Percentiles rank a stretch among this genome's conserved stretches.
phyloP scores from a whole-genome alignment of 352 stramenopile species.

The Globisporangium abappressorium region DNA sequence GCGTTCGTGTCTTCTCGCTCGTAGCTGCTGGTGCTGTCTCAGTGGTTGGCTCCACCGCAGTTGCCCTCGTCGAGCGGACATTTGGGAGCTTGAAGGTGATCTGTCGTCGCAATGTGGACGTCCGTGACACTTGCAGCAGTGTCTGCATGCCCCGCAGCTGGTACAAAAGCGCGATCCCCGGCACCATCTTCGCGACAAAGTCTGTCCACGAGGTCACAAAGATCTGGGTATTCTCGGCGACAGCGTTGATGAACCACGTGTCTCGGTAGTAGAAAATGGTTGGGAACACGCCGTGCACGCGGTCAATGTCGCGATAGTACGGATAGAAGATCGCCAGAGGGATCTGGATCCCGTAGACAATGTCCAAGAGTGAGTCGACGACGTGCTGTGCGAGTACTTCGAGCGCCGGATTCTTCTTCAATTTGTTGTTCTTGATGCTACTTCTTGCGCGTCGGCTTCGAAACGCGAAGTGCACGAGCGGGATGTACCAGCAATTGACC shows the following conservation, averaged over 20 bases:
- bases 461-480: conserved; percentile 13
- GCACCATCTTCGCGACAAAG: conserved; percentile 16
- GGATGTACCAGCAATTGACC: conserved; percentile 24
- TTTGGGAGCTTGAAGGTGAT: conserved; percentile 14
- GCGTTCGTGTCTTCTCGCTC: background rate
- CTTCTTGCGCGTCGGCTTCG: background rate
- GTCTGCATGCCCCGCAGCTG: conserved; percentile 11
- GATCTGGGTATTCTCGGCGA: conserved; percentile 13
- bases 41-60: background rate
- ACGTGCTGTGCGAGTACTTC: conserved; percentile 15
- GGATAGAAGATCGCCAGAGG: conserved; percentile 7
- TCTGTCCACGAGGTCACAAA: conserved; percentile 17
- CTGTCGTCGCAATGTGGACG: background rate
- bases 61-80: background rate
- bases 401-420: conserved; percentile 7
- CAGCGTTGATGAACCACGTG: conserved; percentile 10
- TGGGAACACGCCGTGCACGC: background rate
- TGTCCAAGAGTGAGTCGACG: conserved; percentile 17
- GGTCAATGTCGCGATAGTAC: conserved; percentile 2
- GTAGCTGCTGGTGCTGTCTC: background rate
- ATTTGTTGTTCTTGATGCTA: background rate
- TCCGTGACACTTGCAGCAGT: conserved; percentile 10
- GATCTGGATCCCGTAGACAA: conserved; percentile 20
- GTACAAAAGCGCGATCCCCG: conserved; percentile 12
- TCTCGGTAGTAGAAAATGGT: conserved; percentile 11